Percentiles rank a stretch among this genome's conserved stretches.
phyloP scores from a whole-genome alignment of 2,329 filamentous ascomycete species.

The Westerdykella ornata region DNA sequence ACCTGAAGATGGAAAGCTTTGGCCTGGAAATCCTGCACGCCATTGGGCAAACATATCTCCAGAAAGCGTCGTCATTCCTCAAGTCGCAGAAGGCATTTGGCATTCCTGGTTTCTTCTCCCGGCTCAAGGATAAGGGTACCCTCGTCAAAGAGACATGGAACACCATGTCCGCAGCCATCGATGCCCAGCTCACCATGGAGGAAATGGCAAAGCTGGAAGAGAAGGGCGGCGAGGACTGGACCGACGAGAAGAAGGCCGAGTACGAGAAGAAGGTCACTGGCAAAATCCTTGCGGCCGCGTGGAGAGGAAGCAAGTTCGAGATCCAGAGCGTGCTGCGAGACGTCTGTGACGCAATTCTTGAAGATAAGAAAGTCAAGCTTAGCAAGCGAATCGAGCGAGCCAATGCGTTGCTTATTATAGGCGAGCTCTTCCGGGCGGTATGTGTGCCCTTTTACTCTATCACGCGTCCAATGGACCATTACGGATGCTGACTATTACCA shows the following conservation, averaged over 20 bases:
- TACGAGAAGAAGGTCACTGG: conserved; percentile 94
- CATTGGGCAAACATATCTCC: conserved; percentile 83
- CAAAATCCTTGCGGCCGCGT: conserved; percentile 95
- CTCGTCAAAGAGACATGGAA: conserved; percentile 98
- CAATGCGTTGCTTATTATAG: conserved; percentile 79
- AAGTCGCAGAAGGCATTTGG: conserved; percentile 97
- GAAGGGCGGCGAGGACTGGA: conserved; percentile 93
- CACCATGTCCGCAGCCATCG: conserved; percentile 91
- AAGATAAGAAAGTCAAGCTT: conserved; percentile 69
- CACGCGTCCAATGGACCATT: not conserved
- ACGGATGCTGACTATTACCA: conserved; percentile 35
- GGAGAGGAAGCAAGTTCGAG: conserved; percentile 94
- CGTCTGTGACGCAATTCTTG: conserved; percentile 83
- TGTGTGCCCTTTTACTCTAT: conserved; percentile 16
- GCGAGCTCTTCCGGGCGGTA: conserved; percentile 85
- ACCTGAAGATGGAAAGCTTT: conserved; percentile 98
- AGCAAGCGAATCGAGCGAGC: conserved; percentile 86
- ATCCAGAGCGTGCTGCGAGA: conserved; percentile 93
- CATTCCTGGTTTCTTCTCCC: conserved; percentile 88
- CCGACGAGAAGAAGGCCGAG: conserved; percentile 91
- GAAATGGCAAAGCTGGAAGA: conserved; percentile 97
- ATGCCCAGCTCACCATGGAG: conserved; percentile 97
- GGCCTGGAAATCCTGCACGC: conserved; percentile 93
- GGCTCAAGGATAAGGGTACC: conserved; percentile 92
- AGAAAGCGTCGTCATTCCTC: conserved; percentile 79